Conservation (phyloP, 352 stramenopile species). For the Phytophthora cryptogea region DNA sequence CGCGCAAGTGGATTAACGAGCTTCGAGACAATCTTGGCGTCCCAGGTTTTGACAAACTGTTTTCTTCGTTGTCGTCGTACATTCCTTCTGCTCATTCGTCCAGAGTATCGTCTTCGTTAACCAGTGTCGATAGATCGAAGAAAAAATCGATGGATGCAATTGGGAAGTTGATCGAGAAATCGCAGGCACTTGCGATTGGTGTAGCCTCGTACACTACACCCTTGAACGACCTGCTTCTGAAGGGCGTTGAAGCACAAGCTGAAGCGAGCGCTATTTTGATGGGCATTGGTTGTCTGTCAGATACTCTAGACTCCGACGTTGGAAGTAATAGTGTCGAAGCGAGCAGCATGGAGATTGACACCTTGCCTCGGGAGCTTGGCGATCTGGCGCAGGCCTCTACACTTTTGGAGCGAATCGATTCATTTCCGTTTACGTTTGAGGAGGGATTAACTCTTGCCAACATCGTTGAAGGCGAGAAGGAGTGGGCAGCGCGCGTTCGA, state of each 20-base stretch:
- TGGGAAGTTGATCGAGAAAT: slow-evolving; percentile 69
- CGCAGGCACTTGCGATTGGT: slow-evolving; percentile 61
- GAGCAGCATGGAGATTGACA: slow-evolving; percentile 25
- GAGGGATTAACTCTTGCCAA: slow-evolving; percentile 58
- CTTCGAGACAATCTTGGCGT: slow-evolving; percentile 69
- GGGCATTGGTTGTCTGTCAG: slow-evolving; percentile 51
- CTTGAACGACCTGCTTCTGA: slow-evolving; percentile 59
- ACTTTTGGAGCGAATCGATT: slow-evolving; percentile 68
- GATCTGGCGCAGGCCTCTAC: slow-evolving; percentile 57
- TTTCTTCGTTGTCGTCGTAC: slow-evolving; percentile 41
- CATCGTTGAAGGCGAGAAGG: slow-evolving; percentile 61
- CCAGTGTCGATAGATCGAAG: slow-evolving; percentile 47
- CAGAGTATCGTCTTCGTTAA: slow-evolving; percentile 24
- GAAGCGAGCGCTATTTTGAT: slow-evolving; percentile 61
- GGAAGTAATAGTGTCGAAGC: slow-evolving; percentile 5
- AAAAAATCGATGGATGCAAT: slow-evolving; percentile 69
- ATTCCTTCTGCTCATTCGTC: slow-evolving; percentile 31
- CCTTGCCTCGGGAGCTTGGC: slow-evolving; percentile 33
- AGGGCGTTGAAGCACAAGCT: slow-evolving; percentile 48
- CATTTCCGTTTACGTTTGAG: slow-evolving; percentile 78
- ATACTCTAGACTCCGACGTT: slow-evolving; percentile 12
- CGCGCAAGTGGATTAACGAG: slow-evolving; percentile 78
- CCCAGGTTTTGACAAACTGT: slow-evolving; percentile 66
- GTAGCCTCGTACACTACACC: slow-evolving; percentile 65
- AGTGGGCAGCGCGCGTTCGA: slow-evolving; percentile 71